Base-by-base conservation (phyloP, 2,329 filamentous ascomycete genomes). In the Hypoxylon sp. region DNA sequence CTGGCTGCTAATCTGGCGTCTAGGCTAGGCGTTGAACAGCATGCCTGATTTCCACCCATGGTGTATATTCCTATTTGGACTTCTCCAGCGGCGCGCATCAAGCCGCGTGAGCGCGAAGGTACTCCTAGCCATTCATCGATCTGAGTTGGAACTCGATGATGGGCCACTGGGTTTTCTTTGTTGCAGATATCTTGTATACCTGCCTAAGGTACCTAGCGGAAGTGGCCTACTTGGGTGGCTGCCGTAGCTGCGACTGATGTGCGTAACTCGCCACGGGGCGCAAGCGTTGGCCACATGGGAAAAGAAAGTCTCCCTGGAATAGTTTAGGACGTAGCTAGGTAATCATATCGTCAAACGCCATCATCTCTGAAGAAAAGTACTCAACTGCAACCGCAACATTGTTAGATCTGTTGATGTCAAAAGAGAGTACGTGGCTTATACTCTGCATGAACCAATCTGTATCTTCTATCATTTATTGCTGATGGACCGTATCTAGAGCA, bases 51-150 rank as follows among this genome's bases (percentile, higher is more conserved):
- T 26, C 40, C 42, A 54, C 42, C 49, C 32, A 33, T 54, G 50
- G 42, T 50, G 54, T 26, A 18, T 14, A 24, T 38, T 54, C 42
- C 42, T 24, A 48, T 30, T 49, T 32, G 24, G 16, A 20, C 33
- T 20, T 61, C 57, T 61, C 38, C 26, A 61, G 57, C 54, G 57
- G 50, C 50, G 57, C 22, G 16, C 9, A 30, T 14, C 24, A 20
- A 48, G 49, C 32, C 24, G 36, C 18, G 18, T 48, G 33, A 20
- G 49, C 42, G 46, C 33, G 50, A 61, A 49, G 38, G 14, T n/a
- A 33, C 7, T 55, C 16, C 36, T 11, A 20, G 36, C 18, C 16
- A 40, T 40, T 2, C 16, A 18, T 44, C 18, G 32, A 32, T 22
- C 32, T n/a, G 22, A 22, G 24, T 2, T 53, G 6, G 1, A 16